These are phyloP conservation scores for Dactylellina parvicollis DNA, from an alignment of 2,329 filamentous ascomycete species.

Conservation along the genomic window DNA sequence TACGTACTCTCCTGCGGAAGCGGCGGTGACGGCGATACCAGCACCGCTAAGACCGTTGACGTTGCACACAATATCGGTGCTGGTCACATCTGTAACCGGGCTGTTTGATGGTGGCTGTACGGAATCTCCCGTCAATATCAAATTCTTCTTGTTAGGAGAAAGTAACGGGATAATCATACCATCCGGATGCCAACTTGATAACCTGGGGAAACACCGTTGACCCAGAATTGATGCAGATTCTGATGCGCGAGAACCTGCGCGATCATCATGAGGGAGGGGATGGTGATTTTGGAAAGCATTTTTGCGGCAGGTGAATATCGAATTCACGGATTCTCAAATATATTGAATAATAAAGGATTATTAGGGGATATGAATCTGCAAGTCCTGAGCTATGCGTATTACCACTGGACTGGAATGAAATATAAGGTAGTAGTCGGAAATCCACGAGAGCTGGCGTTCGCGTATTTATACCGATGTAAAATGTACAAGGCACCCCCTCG, in stretches of 20 bases:
- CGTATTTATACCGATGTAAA: constrained; percentile 54
- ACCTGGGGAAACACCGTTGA: constrained; percentile 59
- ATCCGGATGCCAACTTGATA: constrained; percentile 56
- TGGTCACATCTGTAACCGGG: constrained; percentile 46
- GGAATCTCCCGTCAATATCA: too few species aligned
- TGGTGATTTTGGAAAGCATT: constrained; percentile 39
- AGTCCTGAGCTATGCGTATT: neutral
- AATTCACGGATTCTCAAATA: constrained; percentile 42
- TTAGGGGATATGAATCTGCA: neutral
- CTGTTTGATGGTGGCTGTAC: constrained; percentile 48
- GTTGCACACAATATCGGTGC: constrained; percentile 50
- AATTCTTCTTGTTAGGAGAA: too few species aligned
- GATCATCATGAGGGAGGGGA: constrained; percentile 41
- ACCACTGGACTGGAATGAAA: neutral
- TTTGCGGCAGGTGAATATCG: constrained; percentile 25
- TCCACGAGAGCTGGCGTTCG: constrained; percentile 3
- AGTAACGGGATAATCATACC: constrained; percentile 33
- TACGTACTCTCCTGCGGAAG: constrained; percentile 44
- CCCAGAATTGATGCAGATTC: constrained; percentile 63
- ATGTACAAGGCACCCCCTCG: neutral
- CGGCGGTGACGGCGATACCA: constrained; percentile 59
- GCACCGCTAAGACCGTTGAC: constrained; percentile 47
- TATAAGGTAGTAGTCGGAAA: too few species aligned
- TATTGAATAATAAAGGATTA: constrained; percentile 1
- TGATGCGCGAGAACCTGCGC: constrained; percentile 60